Percentiles rank a stretch among this genome's conserved stretches.
Conservation (phyloP, 169 alveolate species). For the Cryptosporidium canis region DNA sequence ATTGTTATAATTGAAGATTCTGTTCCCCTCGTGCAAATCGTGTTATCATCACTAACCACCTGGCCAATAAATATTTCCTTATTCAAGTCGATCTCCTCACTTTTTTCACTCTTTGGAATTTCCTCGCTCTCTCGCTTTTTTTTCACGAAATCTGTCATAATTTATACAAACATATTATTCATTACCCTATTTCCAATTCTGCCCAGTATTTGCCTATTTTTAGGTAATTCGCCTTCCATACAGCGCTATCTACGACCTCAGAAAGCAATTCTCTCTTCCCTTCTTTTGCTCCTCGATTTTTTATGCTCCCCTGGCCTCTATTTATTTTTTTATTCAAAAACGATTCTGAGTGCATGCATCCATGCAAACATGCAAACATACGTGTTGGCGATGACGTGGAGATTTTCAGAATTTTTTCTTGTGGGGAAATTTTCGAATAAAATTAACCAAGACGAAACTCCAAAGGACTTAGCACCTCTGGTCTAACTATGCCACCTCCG, state of each 20-base stretch:
- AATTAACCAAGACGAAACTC: too few species aligned
- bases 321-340: conserved; percentile 14
- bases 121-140: conserved; percentile 1
- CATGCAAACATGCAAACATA: conserved; percentile 14
- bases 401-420: neutral
- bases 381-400: neutral
- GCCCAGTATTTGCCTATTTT: neutral
- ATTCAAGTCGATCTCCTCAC: conserved; percentile 13
- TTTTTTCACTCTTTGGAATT: neutral
- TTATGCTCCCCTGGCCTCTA: neutral
- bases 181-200: neutral
- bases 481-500: too few species aligned
- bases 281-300: neutral
- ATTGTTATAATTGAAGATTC: conserved; percentile 57
- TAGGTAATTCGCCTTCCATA: neutral
- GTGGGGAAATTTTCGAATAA: too few species aligned
- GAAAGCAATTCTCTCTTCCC: neutral
- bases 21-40: conserved; percentile 49
- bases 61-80: neutral
- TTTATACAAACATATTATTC: conserved; percentile 13
- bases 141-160: conserved; percentile 31
- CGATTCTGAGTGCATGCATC: conserved; percentile 54
- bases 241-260: too few species aligned
- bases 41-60: conserved; percentile 38
- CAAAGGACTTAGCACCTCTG: too few species aligned